These are phyloP conservation scores for Amanita inopinata DNA, from an alignment of 768 basidiomycete genomes.

Conservation along the genomic window DNA sequence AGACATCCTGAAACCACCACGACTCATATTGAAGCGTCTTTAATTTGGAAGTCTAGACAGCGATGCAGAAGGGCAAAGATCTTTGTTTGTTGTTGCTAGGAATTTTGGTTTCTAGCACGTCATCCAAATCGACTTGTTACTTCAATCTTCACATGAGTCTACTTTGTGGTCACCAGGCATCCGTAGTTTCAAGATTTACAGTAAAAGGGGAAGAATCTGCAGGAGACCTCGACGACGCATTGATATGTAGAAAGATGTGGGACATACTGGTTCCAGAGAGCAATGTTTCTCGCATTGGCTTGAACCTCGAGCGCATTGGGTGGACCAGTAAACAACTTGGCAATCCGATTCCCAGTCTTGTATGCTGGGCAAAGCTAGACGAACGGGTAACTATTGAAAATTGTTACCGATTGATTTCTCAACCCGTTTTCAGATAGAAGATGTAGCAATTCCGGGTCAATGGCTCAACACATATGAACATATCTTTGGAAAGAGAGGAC, in stretches of 20 bases:
- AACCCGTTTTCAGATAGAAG: constrained; percentile 12
- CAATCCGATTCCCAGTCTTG: not conserved
- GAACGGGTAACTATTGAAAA: constrained; percentile 18
- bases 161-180: not conserved
- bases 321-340: not conserved
- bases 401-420: constrained; percentile 10
- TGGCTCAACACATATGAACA: constrained; percentile 24
- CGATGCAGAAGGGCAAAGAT: no score
- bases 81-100: no score
- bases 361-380: constrained; percentile 16
- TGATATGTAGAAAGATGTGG: constrained; percentile 22
- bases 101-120: no score
- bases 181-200: not conserved
- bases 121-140: no score
- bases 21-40: no score
- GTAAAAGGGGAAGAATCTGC: not conserved
- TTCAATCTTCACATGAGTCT: constrained; percentile 2
- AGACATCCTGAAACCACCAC: constrained; percentile 3
- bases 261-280: constrained; percentile 11
- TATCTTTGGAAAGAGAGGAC: constrained; percentile 24
- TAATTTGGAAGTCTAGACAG: no score
- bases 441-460: constrained; percentile 23
- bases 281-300: constrained; percentile 8
- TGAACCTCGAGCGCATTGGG: constrained; percentile 1
- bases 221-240: constrained; percentile 11